A percentile compares a stretch with the other conserved stretches of the same genome.
Conservation (phyloP, 768 basidiomycete species). For the Psilocybe cubensis region DNA sequence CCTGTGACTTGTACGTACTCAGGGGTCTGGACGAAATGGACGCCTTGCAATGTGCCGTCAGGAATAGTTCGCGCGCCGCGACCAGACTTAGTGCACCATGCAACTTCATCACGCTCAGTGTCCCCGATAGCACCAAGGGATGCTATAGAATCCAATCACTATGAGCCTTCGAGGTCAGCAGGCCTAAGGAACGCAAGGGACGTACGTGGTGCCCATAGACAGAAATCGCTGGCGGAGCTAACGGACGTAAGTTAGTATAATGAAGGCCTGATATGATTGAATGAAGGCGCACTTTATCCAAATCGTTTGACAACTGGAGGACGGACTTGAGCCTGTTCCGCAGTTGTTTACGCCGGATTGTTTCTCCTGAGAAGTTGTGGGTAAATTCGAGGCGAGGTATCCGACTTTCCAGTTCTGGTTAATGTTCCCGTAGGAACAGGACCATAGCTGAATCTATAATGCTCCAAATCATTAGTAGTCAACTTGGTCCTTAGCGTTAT, state of each 20-base stretch:
- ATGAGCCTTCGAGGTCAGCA: background rate
- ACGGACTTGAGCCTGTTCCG: constrained; percentile 55
- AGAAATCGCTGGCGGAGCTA: constrained; percentile 69
- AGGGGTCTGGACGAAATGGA: constrained; percentile 69
- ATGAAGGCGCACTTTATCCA: constrained; percentile 57
- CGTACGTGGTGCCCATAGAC: constrained; percentile 66
- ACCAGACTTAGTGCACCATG: constrained; percentile 77
- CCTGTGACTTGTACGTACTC: constrained; percentile 69
- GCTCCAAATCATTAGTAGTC: too few species aligned
- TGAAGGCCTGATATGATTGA: background rate
- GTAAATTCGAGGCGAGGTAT: constrained; percentile 44
- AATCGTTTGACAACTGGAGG: constrained; percentile 72
- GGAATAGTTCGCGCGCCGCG: constrained; percentile 78
- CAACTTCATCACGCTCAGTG: constrained; percentile 69
- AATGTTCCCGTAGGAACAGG: constrained; percentile 40
- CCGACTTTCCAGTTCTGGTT: constrained; percentile 60
- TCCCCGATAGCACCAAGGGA: constrained; percentile 60
- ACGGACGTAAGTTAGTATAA: background rate
- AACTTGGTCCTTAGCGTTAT: too few species aligned
- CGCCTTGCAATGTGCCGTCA: constrained; percentile 62
- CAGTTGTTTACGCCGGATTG: constrained; percentile 74
- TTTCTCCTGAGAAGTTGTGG: constrained; percentile 55
- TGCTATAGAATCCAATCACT: constrained; percentile 18
- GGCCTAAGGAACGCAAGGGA: background rate
- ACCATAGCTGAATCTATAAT: constrained; percentile 53